Percentiles rank a stretch among this genome's conserved stretches.
Evolutionary conservation across 306 rosid genomes (phyloP).

Genomic region (Sesbania bispinosa): DNA sequence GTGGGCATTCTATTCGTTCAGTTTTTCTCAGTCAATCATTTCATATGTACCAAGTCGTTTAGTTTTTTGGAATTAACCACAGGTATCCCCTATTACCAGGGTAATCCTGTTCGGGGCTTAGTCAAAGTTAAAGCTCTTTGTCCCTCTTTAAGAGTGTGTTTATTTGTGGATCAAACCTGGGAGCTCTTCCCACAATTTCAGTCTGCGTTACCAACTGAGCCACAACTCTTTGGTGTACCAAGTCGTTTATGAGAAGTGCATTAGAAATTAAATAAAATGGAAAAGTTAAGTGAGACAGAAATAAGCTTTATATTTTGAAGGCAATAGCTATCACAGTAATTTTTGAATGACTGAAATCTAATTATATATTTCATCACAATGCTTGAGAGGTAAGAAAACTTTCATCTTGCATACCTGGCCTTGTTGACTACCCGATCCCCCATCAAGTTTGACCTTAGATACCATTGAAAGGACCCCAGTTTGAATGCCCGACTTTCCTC

Average conservation of each 20-base stretch:
- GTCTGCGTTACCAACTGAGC: too few relatives aligned
- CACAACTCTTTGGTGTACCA: too few relatives aligned
- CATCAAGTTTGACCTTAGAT: conserved; percentile 24
- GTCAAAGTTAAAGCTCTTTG: too few relatives aligned
- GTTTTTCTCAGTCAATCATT: not conserved
- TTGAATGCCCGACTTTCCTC: conserved; percentile 20
- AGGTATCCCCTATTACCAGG: too few relatives aligned
- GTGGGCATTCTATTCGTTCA: not conserved
- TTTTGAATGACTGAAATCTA: not conserved
- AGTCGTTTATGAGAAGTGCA: not conserved
- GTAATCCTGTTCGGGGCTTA: too few relatives aligned
- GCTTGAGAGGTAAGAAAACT: not conserved
- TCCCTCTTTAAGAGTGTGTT: too few relatives aligned
- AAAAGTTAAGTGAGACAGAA: not conserved
- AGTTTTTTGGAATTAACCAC: too few relatives aligned
- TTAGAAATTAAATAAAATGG: not conserved
- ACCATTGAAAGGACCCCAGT: conserved; percentile 9
- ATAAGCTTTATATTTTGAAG: not conserved
- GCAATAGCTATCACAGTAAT: not conserved
- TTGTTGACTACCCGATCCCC: conserved; percentile 42
- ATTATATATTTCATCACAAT: not conserved
- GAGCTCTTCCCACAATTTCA: too few relatives aligned
- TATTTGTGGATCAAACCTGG: too few relatives aligned
- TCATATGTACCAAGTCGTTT: not conserved
- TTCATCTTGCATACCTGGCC: conserved; percentile 45